Evolutionary conservation across 768 basidiomycete species (phyloP), one percentile per base, ranked within the genome.

Genomic region (Xerocomellus dryophilus): DNA sequence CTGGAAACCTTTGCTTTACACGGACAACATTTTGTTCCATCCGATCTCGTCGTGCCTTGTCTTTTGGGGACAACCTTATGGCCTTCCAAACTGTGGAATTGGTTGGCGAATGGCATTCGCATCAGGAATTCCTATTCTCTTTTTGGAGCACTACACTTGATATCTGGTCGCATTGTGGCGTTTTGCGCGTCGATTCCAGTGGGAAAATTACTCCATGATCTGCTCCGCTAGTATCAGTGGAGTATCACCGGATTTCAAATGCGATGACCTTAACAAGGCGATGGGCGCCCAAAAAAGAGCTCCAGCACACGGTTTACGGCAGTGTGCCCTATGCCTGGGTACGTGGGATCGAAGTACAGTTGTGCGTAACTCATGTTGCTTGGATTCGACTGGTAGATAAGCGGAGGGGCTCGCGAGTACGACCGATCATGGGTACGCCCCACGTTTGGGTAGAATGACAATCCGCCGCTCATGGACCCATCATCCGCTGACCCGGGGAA

Each of bases 221-320:
- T 43, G 39, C 53, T 51, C 21, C n/a, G 50, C 23, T 32, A 18
- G 20, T 27, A 2, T 23, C 47, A 44, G 31, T 32, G 21, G 29
- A 34, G 39, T 32, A 31, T 52, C 36, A 32, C n/a, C 49, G 50
- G 50, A 60, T 55, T 52, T 59, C 52, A 54, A 64, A 61, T 53
- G n/a, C 7, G 18, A 49, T 44, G 18, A 32, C 43, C 25, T 32
- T 49, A 55, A 43, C 20, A 21, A 31, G 35, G 18, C 20, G 34
- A 38, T 25, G 23, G 36, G 23, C 23, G 14, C 29, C 31, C 35
- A 4, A 17, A 12, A 34, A 14, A 21, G 21, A 7, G 1, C 14
- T 51, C 7, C 9, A 41, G 27, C 17, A 25, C 32, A 29, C 23
- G 14, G 39, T 43, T 31, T 21, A 45, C 5, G 32, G 27, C 43